A percentile compares a stretch with the other conserved stretches of the same genome.
Conservation (phyloP, 2,329 filamentous ascomycete genomes). For the Colletotrichum sp. region DNA sequence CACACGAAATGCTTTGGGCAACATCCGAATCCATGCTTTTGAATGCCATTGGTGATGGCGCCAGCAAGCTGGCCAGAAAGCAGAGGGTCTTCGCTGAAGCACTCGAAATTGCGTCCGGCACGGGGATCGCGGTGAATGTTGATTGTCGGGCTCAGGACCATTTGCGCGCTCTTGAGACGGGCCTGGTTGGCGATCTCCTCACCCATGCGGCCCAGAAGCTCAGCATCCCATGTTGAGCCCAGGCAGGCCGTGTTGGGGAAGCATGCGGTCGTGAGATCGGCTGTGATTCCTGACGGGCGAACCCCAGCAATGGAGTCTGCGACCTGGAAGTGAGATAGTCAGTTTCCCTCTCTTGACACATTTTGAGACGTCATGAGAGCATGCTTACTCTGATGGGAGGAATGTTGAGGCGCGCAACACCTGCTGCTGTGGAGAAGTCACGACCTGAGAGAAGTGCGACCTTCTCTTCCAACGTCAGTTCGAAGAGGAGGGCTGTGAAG, state of each 20-base stretch:
- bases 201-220: conserved; percentile 16
- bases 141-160: conserved; percentile 68
- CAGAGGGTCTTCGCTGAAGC: conserved; percentile 47
- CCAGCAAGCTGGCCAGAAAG: conserved; percentile 44
- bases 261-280: conserved; percentile 20
- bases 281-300: conserved; percentile 14
- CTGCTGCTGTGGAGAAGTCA: conserved; percentile 22
- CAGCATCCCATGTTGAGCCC: conserved; percentile 23
- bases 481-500: conserved; percentile 2
- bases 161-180: conserved; percentile 68
- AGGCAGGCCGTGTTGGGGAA: conserved; percentile 23
- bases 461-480: conserved; percentile 16
- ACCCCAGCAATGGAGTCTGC: conserved; percentile 23
- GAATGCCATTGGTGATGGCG: conserved; percentile 42
- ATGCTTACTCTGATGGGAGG: conserved; percentile 10
- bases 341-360: background rate
- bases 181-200: conserved; percentile 22
- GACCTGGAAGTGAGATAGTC: background rate
- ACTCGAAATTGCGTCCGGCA: conserved; percentile 49
- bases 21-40: conserved; percentile 37
- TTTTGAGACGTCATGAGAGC: background rate
- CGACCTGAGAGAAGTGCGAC: conserved; percentile 14
- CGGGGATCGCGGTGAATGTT: conserved; percentile 48
- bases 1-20: conserved; percentile 45
- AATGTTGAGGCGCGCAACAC: conserved; percentile 15